These are phyloP conservation scores for Colletotrichum noveboracense DNA, from an alignment of 2,329 filamentous ascomycete species.

Conservation along the genomic window DNA sequence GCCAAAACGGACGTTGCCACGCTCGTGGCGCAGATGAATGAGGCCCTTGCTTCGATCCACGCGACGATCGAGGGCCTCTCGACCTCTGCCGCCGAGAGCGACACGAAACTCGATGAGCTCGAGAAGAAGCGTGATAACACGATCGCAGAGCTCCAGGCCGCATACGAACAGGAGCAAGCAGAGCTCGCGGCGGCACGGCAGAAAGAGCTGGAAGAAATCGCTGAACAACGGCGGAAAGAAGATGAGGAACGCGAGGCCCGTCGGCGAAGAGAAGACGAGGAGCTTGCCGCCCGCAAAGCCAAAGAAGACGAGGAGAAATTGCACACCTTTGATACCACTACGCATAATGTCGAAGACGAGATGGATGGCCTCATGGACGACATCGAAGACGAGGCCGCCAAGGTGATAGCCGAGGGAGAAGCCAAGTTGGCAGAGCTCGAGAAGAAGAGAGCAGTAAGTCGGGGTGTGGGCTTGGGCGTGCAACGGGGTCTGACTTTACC, in stretches of 20 bases:
- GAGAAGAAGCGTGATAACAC: slow-evolving; percentile 40
- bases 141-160: slow-evolving; percentile 33
- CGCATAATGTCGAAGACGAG: slow-evolving; percentile 38
- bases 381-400: slow-evolving; percentile 36
- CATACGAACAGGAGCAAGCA: slow-evolving; percentile 35
- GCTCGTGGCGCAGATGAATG: slow-evolving; percentile 47
- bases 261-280: slow-evolving; percentile 41
- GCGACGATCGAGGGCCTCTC: slow-evolving; percentile 38
- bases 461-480: neutral
- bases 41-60: slow-evolving; percentile 45
- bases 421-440: slow-evolving; percentile 37
- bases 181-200: slow-evolving; percentile 32
- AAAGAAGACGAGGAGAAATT: slow-evolving; percentile 36
- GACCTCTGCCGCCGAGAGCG: slow-evolving; percentile 31
- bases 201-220: slow-evolving; percentile 35
- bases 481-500: neutral
- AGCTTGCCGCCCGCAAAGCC: slow-evolving; percentile 28
- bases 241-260: slow-evolving; percentile 44
- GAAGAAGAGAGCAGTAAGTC: slow-evolving; percentile 33
- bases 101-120: slow-evolving; percentile 41
- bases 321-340: slow-evolving; percentile 33
- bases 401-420: slow-evolving; percentile 34
- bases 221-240: slow-evolving; percentile 40
- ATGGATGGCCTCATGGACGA: slow-evolving; percentile 37
- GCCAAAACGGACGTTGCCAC: slow-evolving; percentile 37